Evolutionary conservation across 352 stramenopile species (phyloP).

Genomic region (Saprolegnia parasitica): DNA sequence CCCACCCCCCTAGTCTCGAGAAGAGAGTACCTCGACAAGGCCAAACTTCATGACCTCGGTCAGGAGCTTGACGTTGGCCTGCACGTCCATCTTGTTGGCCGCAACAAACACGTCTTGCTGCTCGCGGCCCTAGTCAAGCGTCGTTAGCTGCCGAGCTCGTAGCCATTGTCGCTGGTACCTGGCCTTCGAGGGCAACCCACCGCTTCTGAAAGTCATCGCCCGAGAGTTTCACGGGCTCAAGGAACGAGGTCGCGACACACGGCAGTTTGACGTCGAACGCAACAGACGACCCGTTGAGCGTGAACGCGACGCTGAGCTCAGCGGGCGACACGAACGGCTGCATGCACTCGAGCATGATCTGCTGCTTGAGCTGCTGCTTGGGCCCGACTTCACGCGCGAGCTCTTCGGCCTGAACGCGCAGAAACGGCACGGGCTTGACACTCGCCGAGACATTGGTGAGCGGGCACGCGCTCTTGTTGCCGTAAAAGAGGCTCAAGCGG

Average conservation of each 20-base stretch:
- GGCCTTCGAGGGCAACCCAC: slow-evolving; percentile 87
- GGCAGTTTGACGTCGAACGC: slow-evolving; percentile 75
- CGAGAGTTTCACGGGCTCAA: slow-evolving; percentile 88
- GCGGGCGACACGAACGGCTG: slow-evolving; percentile 88
- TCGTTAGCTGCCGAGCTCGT: not conserved
- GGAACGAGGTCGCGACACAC: slow-evolving; percentile 87
- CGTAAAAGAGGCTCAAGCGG: slow-evolving; percentile 93
- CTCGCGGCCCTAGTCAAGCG: slow-evolving; percentile 55
- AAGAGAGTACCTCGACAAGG: slow-evolving; percentile 53
- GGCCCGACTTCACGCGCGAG: slow-evolving; percentile 64
- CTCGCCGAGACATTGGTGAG: slow-evolving; percentile 82
- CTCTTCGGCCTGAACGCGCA: slow-evolving; percentile 67
- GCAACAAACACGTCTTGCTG: slow-evolving; percentile 88
- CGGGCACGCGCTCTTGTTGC: slow-evolving; percentile 85
- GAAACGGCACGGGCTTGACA: slow-evolving; percentile 43
- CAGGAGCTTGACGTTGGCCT: slow-evolving; percentile 75
- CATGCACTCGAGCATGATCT: slow-evolving; percentile 91
- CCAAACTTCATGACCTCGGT: slow-evolving; percentile 88
- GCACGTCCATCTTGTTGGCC: slow-evolving; percentile 76
- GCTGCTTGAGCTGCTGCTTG: slow-evolving; percentile 89
- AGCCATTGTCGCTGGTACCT: slow-evolving; percentile 34
- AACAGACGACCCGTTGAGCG: slow-evolving; percentile 50
- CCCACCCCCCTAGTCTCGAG: not conserved
- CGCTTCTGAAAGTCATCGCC: slow-evolving; percentile 90
- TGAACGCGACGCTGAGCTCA: slow-evolving; percentile 85